phyloP scores from a whole-genome alignment of 805 yeast genomes.

The Gaillardinia entomophila region DNA sequence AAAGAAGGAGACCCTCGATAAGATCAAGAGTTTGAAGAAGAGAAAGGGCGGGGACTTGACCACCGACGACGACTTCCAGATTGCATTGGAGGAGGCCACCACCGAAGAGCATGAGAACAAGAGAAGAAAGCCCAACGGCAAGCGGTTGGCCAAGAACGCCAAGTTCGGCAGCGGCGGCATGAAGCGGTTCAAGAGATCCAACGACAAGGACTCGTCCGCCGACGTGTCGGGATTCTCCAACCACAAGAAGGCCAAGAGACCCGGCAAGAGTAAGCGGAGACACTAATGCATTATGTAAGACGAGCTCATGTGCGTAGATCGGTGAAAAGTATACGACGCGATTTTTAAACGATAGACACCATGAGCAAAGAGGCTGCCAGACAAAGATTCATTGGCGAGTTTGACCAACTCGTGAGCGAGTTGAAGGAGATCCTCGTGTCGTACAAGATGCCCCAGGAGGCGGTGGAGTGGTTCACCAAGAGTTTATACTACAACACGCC shows the following conservation, averaged over 20 bases:
- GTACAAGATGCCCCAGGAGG: constrained; percentile 82
- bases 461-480: constrained; percentile 76
- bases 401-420: constrained; percentile 76
- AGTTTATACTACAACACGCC: constrained; percentile 82
- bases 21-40: constrained; percentile 84
- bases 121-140: constrained; percentile 54
- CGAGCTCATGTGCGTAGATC: no score
- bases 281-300: not conserved
- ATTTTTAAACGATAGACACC: no score
- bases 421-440: constrained; percentile 52
- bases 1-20: constrained; percentile 84
- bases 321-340: no score
- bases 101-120: constrained; percentile 46
- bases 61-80: constrained; percentile 70
- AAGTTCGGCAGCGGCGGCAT: constrained; percentile 77
- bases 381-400: constrained; percentile 56
- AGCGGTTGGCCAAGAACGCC: constrained; percentile 64
- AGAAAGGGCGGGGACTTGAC: constrained; percentile 70
- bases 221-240: constrained; percentile 58
- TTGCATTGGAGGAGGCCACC: constrained; percentile 90
- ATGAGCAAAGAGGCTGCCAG: constrained; percentile 36
- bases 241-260: constrained; percentile 47
- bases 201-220: constrained; percentile 65
- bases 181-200: constrained; percentile 67
- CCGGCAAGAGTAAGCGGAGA: constrained; percentile 52